Evolutionary conservation across 305 asterid species (phyloP), one percentile per base, ranked within the genome.

Genomic region (Coffea humblotiana): DNA sequence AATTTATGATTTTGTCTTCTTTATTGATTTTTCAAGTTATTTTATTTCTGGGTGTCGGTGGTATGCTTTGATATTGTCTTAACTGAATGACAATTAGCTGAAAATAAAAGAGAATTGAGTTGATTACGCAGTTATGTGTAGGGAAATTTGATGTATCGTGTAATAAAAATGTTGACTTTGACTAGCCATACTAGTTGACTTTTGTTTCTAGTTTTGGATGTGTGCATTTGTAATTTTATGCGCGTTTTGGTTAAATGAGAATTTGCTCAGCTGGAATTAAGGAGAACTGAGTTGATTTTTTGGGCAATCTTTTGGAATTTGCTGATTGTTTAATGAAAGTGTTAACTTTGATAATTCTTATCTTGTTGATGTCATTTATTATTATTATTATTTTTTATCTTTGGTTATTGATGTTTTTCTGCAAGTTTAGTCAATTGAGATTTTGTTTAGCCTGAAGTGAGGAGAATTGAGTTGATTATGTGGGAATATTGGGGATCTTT

Each of bases 31-130:
- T 78, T 27, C 0, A 51, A 16, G 61, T 66, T 65, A 25, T 35
- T 79, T 75, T 78, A 29, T 80, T 11, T n/a, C 69, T 69, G 52
- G 77, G 29, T 58, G 60, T 37, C 40, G 51, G 6, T 69, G 27
- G 27, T 3, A 15, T 69, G 51, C 51, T 5, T 37, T 35, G 27
- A 19, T 37, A 5, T 69, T 37, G 40, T 69, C 19, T 11, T 40
- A 27, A 23, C 40, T 9, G 49, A 56, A 56, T 56, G 63, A 19
- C 11, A 56, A 16, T 19, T 63, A 64, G 69, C 69, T 64, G 69
- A 64, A 11, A 25, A 10, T 25, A 27, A 11, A 64, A 37, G 13
- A 63, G 35, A 63, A 63, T n/a, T 63, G 68, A n/a, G 37, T n/a
- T 25, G 35, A 25, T 63, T 25, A 63, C 29, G 12, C 13, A 3